A percentile compares a stretch with the other conserved stretches of the same genome.
Evolutionary conservation across 176 grass and related monocot genomes (phyloP).

Genomic region (Paspalum vaginatum): DNA sequence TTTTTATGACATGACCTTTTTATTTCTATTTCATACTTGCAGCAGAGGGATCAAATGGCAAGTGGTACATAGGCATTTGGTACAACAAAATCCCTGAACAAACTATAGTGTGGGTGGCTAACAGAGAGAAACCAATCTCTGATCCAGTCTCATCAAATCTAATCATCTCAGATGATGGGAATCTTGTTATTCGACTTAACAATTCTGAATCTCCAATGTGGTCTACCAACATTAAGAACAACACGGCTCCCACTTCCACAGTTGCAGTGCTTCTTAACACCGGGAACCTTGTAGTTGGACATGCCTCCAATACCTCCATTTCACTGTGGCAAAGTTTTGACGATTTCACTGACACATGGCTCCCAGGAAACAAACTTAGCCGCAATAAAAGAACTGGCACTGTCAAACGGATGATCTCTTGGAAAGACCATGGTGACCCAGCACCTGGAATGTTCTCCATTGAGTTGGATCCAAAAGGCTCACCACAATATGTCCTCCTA

Average conservation of each 20-base stretch:
- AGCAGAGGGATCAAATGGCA: conserved; percentile 24
- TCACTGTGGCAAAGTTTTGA: conserved; percentile 55
- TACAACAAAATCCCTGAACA: conserved; percentile 45
- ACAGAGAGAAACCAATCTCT: conserved; percentile 42
- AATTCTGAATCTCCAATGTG: conserved; percentile 13
- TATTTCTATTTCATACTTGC: background rate
- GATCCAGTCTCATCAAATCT: conserved; percentile 37
- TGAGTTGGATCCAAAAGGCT: conserved; percentile 38
- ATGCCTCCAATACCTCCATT: background rate
- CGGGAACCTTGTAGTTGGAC: conserved; percentile 43
- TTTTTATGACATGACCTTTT: conserved; percentile 3
- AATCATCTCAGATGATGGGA: conserved; percentile 42
- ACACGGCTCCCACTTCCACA: background rate
- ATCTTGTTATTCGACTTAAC: conserved; percentile 24
- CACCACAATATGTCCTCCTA: conserved; percentile 21
- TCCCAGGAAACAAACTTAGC: conserved; percentile 46
- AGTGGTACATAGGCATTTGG: conserved; percentile 54
- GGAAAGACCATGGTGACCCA: conserved; percentile 50
- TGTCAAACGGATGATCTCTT: conserved; percentile 26
- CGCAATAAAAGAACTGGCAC: conserved; percentile 36
- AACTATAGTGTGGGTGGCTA: conserved; percentile 55
- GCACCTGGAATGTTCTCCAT: conserved; percentile 46
- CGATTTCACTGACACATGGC: conserved; percentile 46
- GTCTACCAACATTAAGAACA: conserved; percentile 32
- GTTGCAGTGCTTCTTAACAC: conserved; percentile 27